Evolutionary conservation across 306 rosid species (phyloP), one percentile per base, ranked within the genome.

Genomic region (Phaseolus lunatus): DNA sequence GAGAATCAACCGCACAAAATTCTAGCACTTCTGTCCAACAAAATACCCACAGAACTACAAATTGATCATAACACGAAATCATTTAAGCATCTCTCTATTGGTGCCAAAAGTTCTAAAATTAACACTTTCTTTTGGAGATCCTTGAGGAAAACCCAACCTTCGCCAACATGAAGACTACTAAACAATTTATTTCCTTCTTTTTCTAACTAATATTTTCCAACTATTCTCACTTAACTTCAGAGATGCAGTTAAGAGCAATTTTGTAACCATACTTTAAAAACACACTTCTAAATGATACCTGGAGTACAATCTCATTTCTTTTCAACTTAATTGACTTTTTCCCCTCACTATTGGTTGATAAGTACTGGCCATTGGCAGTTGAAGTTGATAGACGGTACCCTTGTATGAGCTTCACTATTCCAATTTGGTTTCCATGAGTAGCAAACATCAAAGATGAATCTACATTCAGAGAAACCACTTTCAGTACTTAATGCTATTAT

Each of bases 401-500:
- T 81, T 92, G 94, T 78, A 90, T 89, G 82, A 94, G 87, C 81
- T 92, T 94, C 29, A 85, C 96, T 86, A 92, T 80, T 80, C 97
- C 94, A 89, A 94, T 90, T 87, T 90, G 97, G 80, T 80, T 88
- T 86, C 98, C 98, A 53, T 90, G 87, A 75, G 96, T 92, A 78
- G 96, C 96, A 85, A 92, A 92, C 88, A 94, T 80, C 87, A 94
- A 84, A 69, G 94, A 90, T 44, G 97, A 94, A 82, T 94, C 98
- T 94, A 84, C 89, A 86, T 80, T 76, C 78, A 73, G 58, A 74
- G 64, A 75, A 74, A 66, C 47, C 53, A 61, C 18, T 79, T 50
- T 88, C 83, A 90, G 85, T 78, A 80, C 58, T 79, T 80, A 68
- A 66, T 58, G 70, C 41, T 59, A 58, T 31, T 49, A 44, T 70